These are phyloP conservation scores for Xylaria sp. DNA, from an alignment of 2,329 filamentous ascomycete species.

Conservation along the genomic window DNA sequence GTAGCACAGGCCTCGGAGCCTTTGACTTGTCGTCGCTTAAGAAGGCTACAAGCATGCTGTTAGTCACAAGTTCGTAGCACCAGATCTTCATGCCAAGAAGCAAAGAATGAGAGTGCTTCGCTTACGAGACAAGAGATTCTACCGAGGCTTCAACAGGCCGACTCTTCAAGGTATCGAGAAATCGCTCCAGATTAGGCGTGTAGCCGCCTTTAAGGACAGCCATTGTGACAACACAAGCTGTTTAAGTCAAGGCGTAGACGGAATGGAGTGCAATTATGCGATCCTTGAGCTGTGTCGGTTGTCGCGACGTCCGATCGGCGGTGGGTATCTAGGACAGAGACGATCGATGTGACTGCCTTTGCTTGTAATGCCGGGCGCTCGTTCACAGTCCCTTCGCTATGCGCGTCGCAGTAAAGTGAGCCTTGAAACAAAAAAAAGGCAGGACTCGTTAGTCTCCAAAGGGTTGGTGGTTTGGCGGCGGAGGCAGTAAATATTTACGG, in stretches of 20 bases:
- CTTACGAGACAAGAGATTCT: conserved; percentile 77
- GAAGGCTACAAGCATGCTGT: conserved; percentile 52
- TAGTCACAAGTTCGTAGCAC: neutral
- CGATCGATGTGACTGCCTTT: neutral
- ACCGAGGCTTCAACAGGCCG: conserved; percentile 74
- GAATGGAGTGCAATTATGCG: neutral
- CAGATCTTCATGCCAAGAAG: neutral
- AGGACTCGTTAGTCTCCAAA: neutral
- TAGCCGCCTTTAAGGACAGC: conserved; percentile 49
- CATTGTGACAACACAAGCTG: conserved; percentile 40
- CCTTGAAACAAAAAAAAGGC: neutral
- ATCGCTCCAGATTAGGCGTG: conserved; percentile 71
- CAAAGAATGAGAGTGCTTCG: neutral
- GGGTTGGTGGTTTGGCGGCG: neutral
- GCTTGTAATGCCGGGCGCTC: neutral
- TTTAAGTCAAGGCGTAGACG: neutral
- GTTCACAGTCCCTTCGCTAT: too few species aligned
- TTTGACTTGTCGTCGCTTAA: conserved; percentile 86
- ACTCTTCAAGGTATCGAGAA: conserved; percentile 71
- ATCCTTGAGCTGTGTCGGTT: conserved; percentile 1
- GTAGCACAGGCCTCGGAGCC: conserved; percentile 85
- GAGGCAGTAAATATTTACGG: too few species aligned
- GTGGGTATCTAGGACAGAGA: neutral
- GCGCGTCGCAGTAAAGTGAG: neutral
- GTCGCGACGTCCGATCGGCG: conserved; percentile 4